phyloP scores from a whole-genome alignment of 192 early-diverging fungal species.

The Linnemannia hyalina region DNA sequence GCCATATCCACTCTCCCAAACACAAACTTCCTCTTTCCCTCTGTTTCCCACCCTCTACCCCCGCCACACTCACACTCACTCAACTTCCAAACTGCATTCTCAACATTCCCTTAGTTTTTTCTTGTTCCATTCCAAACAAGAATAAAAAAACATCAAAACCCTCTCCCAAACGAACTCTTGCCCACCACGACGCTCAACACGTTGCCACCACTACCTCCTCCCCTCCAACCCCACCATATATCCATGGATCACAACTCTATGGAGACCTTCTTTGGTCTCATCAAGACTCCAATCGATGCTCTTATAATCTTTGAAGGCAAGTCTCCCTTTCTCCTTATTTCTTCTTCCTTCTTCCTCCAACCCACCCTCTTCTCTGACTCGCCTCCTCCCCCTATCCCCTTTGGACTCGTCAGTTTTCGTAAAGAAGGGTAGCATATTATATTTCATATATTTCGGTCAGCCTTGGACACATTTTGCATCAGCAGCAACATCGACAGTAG shows the following conservation, averaged over 20 bases:
- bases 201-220: conserved; percentile 12
- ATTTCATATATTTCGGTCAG: not conserved
- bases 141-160: not conserved
- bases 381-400: not conserved
- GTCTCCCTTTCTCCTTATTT: not conserved
- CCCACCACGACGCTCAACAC: not conserved
- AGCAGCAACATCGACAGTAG: not conserved
- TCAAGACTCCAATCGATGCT: conserved; percentile 90
- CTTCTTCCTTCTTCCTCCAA: not conserved
- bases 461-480: not conserved
- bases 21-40: not conserved
- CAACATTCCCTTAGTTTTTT: not conserved
- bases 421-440: not conserved
- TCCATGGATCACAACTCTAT: conserved; percentile 60
- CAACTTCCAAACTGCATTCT: not conserved
- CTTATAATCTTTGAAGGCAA: conserved; percentile 85
- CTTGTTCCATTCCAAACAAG: not conserved
- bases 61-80: not conserved
- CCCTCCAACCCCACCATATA: not conserved
- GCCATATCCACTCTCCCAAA: not conserved
- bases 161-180: not conserved
- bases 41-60: not conserved
- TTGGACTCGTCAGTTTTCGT: not conserved
- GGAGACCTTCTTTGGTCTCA: conserved; percentile 89
- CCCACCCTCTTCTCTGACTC: not conserved